phyloP scores from a whole-genome alignment of 2,329 filamentous ascomycete genomes.

The Chaetomium olivaceum region DNA sequence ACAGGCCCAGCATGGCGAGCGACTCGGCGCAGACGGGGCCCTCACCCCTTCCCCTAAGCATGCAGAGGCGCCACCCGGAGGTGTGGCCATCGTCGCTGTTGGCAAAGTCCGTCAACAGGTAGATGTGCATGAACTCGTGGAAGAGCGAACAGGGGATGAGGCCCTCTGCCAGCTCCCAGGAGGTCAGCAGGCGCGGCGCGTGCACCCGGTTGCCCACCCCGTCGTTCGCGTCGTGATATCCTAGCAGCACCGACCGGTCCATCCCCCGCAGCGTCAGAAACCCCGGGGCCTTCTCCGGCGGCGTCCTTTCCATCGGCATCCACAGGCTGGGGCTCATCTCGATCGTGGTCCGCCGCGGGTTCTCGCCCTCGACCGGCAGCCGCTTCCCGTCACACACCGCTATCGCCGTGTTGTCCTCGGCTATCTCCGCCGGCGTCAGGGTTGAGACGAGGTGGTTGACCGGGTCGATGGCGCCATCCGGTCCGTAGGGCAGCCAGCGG shows the following conservation, averaged over 20 bases:
- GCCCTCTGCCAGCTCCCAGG: not conserved
- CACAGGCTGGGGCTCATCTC: not conserved
- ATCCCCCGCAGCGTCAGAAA: not conserved
- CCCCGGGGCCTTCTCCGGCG: too few relatives aligned
- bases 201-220: too few relatives aligned
- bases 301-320: not conserved
- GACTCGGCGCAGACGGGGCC: constrained; percentile 14
- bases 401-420: too few relatives aligned
- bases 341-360: constrained; percentile 6
- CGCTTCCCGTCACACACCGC: not conserved
- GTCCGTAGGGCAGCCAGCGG: not conserved
- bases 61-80: constrained; percentile 13
- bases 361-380: not conserved
- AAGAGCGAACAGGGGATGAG: constrained; percentile 7
- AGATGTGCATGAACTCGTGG: constrained; percentile 21
- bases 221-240: not conserved
- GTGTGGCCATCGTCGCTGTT: not conserved
- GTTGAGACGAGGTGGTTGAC: constrained; percentile 13
- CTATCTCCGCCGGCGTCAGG: not conserved
- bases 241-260: not conserved
- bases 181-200: not conserved
- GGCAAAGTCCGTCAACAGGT: constrained; percentile 7
- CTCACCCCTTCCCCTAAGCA: not conserved
- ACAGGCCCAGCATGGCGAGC: constrained; percentile 11
- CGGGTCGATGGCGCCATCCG: not conserved